phyloP scores from a whole-genome alignment of 768 basidiomycete species.

The Auricularia sp. region DNA sequence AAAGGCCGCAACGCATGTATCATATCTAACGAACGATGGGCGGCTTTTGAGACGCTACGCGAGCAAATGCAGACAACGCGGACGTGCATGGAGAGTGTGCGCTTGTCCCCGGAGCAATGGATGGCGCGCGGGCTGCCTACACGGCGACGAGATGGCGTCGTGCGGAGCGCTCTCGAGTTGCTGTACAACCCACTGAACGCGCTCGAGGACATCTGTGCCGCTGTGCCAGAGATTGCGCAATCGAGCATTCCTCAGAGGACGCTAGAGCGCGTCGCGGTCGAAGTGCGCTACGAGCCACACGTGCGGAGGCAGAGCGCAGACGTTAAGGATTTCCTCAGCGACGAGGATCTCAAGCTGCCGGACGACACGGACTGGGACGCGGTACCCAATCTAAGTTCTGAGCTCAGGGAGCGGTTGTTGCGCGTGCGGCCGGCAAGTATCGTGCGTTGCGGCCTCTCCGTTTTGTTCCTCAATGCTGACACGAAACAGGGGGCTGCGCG shows the following conservation, averaged over 20 bases:
- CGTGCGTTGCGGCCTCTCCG: constrained; percentile 25
- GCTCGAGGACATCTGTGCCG: constrained; percentile 14
- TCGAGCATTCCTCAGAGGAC: neutral
- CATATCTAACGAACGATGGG: constrained; percentile 36
- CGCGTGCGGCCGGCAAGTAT: constrained; percentile 57
- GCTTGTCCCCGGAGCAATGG: constrained; percentile 34
- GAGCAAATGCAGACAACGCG: constrained; percentile 25
- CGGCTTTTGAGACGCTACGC: constrained; percentile 22
- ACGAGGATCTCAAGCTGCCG: constrained; percentile 63
- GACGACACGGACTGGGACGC: constrained; percentile 56
- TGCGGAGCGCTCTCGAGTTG: constrained; percentile 64
- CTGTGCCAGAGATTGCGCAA: neutral
- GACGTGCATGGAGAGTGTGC: constrained; percentile 23
- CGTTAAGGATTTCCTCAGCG: constrained; percentile 58
- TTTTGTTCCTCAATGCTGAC: neutral
- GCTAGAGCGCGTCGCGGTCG: neutral
- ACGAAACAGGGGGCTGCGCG: constrained; percentile 73
- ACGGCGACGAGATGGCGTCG: constrained; percentile 27
- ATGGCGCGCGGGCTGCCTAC: neutral
- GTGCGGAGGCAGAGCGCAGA: constrained; percentile 67
- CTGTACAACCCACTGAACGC: constrained; percentile 49
- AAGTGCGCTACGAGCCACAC: constrained; percentile 54
- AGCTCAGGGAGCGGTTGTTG: constrained; percentile 57
- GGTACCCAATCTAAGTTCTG: constrained; percentile 62
- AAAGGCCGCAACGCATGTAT: constrained; percentile 41